Evolutionary conservation across 2,329 filamentous ascomycete genomes (phyloP), one percentile per base, ranked within the genome.

Genomic region (Neonectria magnoliae): DNA sequence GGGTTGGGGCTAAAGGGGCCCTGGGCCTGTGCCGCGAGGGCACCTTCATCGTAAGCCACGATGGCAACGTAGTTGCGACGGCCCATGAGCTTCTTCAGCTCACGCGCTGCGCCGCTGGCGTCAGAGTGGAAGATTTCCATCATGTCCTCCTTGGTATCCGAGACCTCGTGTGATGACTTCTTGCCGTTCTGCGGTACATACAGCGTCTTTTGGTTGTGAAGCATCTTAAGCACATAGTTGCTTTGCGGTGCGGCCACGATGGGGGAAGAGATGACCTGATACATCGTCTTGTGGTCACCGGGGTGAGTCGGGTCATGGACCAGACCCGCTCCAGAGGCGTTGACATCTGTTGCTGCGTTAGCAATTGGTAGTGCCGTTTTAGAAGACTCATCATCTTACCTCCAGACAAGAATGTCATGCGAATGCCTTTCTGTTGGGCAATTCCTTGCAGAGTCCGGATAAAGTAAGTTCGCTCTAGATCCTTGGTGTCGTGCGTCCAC

Each of bases 71-170:
- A 99, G 76, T 98, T 98, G 63, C 96, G 86, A 45, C 95, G 85
- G 1, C 91, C 93, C 94, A 99, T 99, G 56, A 99, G 87, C 75
- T 95, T 92, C 82, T 94, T 94, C 76, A 94, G 85, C 78, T 98
- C 95, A 51, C 94, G 87, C 1, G 90, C 84, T 38, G 88, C 84
- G n/a, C 96, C 95, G 58, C 91, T 93, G 16, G 96, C 93, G 73
- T 99, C 96, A 8, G 91, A 93, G 74, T 96, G 93, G 86, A 99
- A 99, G 71, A 99, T 97, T 83, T 99, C 96, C 92, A 99, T 97
- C 96, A 99, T 99, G 81, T 99, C 96, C 79, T 99, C 96, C 80
- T 99, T 98, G 51, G 96, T 99, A 78, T 99, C 96, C 2, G 90
- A 92, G 1, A 92, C 87, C 68, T 90, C 87, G 66, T 93, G 88